A percentile compares a stretch with the other conserved stretches of the same genome.
These are phyloP conservation scores for Mycena maculata DNA, from an alignment of 768 basidiomycete species.

Conservation along the genomic window DNA sequence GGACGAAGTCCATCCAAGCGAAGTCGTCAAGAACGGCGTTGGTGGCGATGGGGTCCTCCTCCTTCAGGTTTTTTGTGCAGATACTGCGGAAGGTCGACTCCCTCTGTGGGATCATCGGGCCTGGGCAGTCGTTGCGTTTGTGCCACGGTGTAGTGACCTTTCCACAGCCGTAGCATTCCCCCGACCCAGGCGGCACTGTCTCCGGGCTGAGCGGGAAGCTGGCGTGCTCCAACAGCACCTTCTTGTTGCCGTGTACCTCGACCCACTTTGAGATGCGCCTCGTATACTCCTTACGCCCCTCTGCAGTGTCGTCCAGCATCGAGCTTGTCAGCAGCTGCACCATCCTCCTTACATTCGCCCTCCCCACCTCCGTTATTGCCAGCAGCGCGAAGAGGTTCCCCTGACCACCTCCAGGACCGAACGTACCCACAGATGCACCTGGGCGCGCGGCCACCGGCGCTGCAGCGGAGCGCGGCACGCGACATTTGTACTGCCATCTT, in stretches of 20 bases:
- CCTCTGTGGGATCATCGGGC: conserved; percentile 1
- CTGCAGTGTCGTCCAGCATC: neutral
- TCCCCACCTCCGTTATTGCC: neutral
- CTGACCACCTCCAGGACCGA: conserved; percentile 7
- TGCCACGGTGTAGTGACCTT: conserved; percentile 11
- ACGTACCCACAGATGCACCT: neutral
- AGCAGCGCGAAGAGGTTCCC: conserved; percentile 2
- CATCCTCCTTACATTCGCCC: neutral
- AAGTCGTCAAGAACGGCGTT: conserved; percentile 12
- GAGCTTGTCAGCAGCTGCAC: neutral
- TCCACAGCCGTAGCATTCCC: conserved; percentile 32
- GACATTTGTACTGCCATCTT: conserved; percentile 12
- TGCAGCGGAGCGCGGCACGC: neutral
- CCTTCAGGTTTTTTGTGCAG: neutral
- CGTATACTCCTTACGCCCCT: conserved; percentile 7
- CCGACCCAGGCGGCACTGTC: neutral
- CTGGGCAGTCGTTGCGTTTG: conserved; percentile 11
- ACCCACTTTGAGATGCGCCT: neutral
- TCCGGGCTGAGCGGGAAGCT: conserved; percentile 30
- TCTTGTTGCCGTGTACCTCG: neutral
- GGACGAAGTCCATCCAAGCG: conserved; percentile 24
- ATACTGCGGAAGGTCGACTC: conserved; percentile 16
- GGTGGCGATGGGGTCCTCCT: neutral
- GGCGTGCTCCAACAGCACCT: neutral
- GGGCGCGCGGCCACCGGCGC: neutral